phyloP scores from a whole-genome alignment of 2,329 filamentous ascomycete species.

The Fusarium nanum region DNA sequence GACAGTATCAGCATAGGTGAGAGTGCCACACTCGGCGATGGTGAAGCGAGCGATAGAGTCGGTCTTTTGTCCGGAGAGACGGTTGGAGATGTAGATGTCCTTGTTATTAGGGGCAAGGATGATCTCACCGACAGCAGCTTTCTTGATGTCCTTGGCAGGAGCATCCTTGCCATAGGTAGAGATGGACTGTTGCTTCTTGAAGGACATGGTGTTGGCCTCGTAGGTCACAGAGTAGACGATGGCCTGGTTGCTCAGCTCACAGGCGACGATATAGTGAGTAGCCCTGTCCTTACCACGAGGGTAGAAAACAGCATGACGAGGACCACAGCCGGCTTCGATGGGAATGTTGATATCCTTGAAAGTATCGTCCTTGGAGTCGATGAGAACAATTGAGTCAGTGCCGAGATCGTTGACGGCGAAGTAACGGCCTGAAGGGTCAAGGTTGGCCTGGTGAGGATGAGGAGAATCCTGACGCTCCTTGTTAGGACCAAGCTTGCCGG shows the following conservation, averaged over 20 bases:
- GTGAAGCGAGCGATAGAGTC: constrained; percentile 63
- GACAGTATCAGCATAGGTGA: constrained; percentile 51
- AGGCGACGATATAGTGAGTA: constrained; percentile 61
- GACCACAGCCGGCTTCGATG: constrained; percentile 56
- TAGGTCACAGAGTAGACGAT: constrained; percentile 58
- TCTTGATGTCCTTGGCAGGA: constrained; percentile 51
- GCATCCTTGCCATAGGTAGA: constrained; percentile 55
- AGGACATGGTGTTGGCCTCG: constrained; percentile 49
- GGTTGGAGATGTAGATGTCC: constrained; percentile 65
- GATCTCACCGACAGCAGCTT: constrained; percentile 60
- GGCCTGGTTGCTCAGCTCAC: constrained; percentile 60
- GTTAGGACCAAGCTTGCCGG: constrained; percentile 50
- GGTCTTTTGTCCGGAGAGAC: constrained; percentile 57
- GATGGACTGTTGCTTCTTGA: constrained; percentile 53
- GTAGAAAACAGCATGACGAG: constrained; percentile 64
- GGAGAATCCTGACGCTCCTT: constrained; percentile 50
- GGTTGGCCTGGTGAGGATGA: constrained; percentile 61
- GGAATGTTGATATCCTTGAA: constrained; percentile 52
- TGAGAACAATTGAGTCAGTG: constrained; percentile 59
- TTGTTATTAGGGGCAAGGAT: constrained; percentile 55
- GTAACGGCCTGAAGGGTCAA: constrained; percentile 62
- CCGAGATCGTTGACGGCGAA: constrained; percentile 63
- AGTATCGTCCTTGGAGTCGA: constrained; percentile 57
- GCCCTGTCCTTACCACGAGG: constrained; percentile 48
- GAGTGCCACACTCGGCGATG: constrained; percentile 47